Evolutionary conservation across 345 rosid genomes (phyloP).

Genomic region (Leavenworthia alabamica): DNA sequence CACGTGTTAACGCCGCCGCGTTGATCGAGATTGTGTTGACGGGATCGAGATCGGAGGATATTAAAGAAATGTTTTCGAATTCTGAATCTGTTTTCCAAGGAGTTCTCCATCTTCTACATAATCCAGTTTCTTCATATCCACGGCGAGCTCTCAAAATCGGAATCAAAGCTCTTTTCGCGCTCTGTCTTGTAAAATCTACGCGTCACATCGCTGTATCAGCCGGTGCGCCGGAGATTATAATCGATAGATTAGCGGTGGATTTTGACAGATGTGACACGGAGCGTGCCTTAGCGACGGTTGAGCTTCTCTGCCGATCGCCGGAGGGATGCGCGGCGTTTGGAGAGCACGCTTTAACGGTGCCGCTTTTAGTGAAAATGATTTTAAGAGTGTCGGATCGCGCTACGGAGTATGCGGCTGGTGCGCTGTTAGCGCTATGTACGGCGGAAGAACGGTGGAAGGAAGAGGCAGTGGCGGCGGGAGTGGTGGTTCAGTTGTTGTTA

Average conservation of each 20-base stretch:
- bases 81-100: constrained; percentile 58
- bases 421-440: constrained; percentile 61
- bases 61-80: constrained; percentile 40
- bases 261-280: constrained; percentile 79
- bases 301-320: constrained; percentile 67
- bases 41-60: constrained; percentile 57
- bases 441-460: constrained; percentile 52
- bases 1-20: constrained; percentile 70
- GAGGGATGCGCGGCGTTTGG: constrained; percentile 61
- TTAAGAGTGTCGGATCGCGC: constrained; percentile 79
- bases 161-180: constrained; percentile 57
- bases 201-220: constrained; percentile 61
- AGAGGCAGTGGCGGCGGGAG: constrained; percentile 85
- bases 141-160: constrained; percentile 59
- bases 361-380: constrained; percentile 63
- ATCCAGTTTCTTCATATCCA: constrained; percentile 43
- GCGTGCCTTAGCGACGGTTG: constrained; percentile 71
- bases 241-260: constrained; percentile 59
- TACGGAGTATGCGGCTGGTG: constrained; percentile 92
- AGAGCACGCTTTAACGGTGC: constrained; percentile 66
- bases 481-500: constrained; percentile 66
- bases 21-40: constrained; percentile 61
- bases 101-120: constrained; percentile 47
- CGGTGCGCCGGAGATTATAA: constrained; percentile 59
- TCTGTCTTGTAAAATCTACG: constrained; percentile 65